Evolutionary conservation across 805 yeast genomes (phyloP).

Genomic region (Lachancea waltii): DNA sequence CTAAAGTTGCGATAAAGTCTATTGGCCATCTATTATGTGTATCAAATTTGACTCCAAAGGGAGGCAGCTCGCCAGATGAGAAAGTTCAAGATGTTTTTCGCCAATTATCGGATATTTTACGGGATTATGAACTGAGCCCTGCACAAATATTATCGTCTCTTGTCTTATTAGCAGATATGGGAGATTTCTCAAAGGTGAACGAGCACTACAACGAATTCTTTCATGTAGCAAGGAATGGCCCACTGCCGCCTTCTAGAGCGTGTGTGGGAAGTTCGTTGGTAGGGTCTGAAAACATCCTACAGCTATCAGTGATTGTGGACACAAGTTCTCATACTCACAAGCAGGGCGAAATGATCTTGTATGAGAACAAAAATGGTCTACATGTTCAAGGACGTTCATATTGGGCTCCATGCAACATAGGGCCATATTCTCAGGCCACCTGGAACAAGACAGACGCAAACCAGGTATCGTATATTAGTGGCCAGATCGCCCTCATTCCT

Average conservation of each 20-base stretch:
- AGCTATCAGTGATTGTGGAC: slow-evolving; percentile 55
- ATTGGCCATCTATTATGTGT: slow-evolving; percentile 34
- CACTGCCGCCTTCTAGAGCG: slow-evolving; percentile 82
- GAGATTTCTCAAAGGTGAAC: slow-evolving; percentile 56
- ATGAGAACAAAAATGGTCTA: slow-evolving; percentile 51
- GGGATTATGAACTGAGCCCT: slow-evolving; percentile 29
- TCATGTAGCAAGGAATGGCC: slow-evolving; percentile 31
- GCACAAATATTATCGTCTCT: slow-evolving; percentile 52
- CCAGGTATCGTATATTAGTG: slow-evolving; percentile 60
- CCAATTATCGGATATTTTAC: slow-evolving; percentile 36
- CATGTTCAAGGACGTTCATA: slow-evolving; percentile 91
- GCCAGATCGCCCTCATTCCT: slow-evolving; percentile 87
- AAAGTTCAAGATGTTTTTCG: slow-evolving; percentile 48
- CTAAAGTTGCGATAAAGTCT: slow-evolving; percentile 10
- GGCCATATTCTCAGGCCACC: slow-evolving; percentile 90
- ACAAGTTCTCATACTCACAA: slow-evolving; percentile 10
- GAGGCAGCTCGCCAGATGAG: slow-evolving; percentile 27
- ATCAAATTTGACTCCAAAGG: slow-evolving; percentile 37
- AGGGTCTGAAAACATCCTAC: slow-evolving; percentile 22
- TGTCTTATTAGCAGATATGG: slow-evolving; percentile 58
- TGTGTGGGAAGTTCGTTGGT: slow-evolving; percentile 63
- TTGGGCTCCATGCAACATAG: slow-evolving; percentile 98
- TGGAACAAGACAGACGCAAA: slow-evolving; percentile 39
- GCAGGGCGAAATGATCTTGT: slow-evolving; percentile 3
- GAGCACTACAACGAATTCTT: slow-evolving; percentile 52